A percentile compares a stretch with the other conserved stretches of the same genome.
Evolutionary conservation across 2,329 filamentous ascomycete species (phyloP).

Genomic region (Ceratocystis cacaofunesta): DNA sequence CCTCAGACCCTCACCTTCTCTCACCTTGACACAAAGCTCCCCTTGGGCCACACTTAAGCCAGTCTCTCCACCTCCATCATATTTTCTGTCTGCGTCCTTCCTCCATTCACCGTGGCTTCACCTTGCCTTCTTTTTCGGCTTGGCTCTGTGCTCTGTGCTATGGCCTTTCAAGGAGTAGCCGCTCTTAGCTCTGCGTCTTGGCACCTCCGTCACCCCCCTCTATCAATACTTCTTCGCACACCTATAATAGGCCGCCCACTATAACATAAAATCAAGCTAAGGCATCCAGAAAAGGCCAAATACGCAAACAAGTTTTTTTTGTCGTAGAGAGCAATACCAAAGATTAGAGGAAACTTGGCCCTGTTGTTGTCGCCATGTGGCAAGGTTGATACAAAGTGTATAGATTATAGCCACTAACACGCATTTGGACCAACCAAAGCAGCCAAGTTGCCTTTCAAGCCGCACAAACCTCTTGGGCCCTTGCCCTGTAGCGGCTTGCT

Average conservation of each 20-base stretch:
- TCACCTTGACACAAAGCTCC: neutral
- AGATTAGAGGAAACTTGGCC: too few relatives aligned
- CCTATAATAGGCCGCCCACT: neutral
- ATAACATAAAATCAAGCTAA: neutral
- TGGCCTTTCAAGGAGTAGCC: neutral
- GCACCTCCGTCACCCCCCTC: neutral
- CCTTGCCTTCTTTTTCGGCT: neutral
- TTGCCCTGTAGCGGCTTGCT: neutral
- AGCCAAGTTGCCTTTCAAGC: neutral
- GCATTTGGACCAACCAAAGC: neutral
- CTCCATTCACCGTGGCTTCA: constrained; percentile 4
- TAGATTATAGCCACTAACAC: neutral
- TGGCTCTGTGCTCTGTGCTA: neutral
- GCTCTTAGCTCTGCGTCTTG: neutral
- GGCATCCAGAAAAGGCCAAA: neutral
- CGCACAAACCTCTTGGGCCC: neutral
- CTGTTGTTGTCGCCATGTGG: neutral
- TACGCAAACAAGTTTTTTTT: neutral
- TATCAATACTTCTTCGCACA: neutral
- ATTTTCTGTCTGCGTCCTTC: neutral
- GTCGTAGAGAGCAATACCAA: neutral
- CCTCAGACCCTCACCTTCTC: neutral
- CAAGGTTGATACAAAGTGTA: neutral
- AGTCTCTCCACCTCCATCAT: neutral
- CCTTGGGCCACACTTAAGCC: neutral